Evolutionary conservation across 371 early-diverging fungal species (phyloP), one percentile per base, ranked within the genome.

Genomic region (Amoeboradix gromovi): DNA sequence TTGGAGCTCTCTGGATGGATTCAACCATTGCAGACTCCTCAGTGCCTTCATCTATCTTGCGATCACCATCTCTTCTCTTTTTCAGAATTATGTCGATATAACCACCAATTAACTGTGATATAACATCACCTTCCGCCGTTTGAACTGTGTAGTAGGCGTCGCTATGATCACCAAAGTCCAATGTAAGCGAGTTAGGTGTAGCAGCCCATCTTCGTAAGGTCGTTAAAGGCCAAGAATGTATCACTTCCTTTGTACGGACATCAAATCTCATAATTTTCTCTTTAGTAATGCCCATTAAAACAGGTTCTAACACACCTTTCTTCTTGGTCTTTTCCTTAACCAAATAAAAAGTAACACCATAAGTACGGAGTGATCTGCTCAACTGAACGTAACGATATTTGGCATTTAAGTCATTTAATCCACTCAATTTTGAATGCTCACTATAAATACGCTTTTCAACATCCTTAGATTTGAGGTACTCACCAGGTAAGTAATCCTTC

Each of bases 81-180:
- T 80, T 82, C 31, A 83, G 66, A 68, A 81, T 79, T 32, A 83
- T 83, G 70, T 82, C 83, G 75, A 83, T 82, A 72, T 83, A 83
- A 0, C 83, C 83, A 0, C 77, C 71, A 71, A 83, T 82, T 2
- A 81, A 75, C 69, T 78, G 78, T 12, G 81, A 80, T 17, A 83
- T 81, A 68, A 76, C 74, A 67, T 81, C 82, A 29, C 83, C 83
- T 70, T 82, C 82, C 0, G 66, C 66, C 1, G 83, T 81, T 67
- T 81, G 75, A 12, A 83, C 81, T n/a, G 73, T 74, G 71, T 81
- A 82, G 68, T 78, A 80, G 0, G 74, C 69, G 30, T 81, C 76
- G 1, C 76, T 74, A 69, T 82, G 78, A 68, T 81, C 81, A 17
- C 83, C 83, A 69, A 83, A 80, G 71, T 83, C 83, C 66, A 83